Percentiles rank a stretch among this genome's conserved stretches.
These are phyloP conservation scores for Dalechampia spathulata DNA, from an alignment of 441 rosid species.

Conservation along the genomic window DNA sequence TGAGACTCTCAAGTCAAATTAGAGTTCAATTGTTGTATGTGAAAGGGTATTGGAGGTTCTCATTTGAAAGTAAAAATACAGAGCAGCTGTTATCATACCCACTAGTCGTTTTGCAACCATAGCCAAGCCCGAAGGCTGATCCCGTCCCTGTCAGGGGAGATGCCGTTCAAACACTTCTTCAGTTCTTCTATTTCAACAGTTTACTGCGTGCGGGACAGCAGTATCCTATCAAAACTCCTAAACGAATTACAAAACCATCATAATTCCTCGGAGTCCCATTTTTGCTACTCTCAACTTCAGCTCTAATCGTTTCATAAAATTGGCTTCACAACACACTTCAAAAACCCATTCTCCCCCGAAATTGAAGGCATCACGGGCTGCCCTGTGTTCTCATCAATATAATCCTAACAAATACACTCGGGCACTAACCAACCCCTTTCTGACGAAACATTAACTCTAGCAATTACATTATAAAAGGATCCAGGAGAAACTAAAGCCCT, in stretches of 20 bases:
- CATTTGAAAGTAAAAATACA: no score
- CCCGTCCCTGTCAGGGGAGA: no score
- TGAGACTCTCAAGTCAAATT: no score
- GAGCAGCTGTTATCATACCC: no score
- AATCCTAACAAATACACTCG: constrained; percentile 81
- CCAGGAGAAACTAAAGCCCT: neutral
- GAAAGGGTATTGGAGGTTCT: no score
- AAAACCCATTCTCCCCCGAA: constrained; percentile 69
- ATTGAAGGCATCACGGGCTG: constrained; percentile 65
- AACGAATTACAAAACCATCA: constrained; percentile 71
- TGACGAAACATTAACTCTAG: neutral
- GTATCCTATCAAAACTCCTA: constrained; percentile 75
- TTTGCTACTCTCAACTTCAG: constrained; percentile 56
- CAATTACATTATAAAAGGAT: neutral
- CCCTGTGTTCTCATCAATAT: constrained; percentile 82
- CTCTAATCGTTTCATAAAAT: constrained; percentile 58
- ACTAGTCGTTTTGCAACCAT: no score
- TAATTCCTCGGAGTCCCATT: constrained; percentile 87
- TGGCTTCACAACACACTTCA: constrained; percentile 62
- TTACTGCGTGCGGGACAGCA: no score
- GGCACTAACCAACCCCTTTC: constrained; percentile 48
- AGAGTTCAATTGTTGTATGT: no score
- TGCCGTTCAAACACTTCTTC: no score
- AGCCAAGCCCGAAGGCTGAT: no score
- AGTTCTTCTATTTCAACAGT: no score